A percentile compares a stretch with the other conserved stretches of the same genome.
Evolutionary conservation across 257 asterid genomes (phyloP).

Genomic region (Apocynum venetum): DNA sequence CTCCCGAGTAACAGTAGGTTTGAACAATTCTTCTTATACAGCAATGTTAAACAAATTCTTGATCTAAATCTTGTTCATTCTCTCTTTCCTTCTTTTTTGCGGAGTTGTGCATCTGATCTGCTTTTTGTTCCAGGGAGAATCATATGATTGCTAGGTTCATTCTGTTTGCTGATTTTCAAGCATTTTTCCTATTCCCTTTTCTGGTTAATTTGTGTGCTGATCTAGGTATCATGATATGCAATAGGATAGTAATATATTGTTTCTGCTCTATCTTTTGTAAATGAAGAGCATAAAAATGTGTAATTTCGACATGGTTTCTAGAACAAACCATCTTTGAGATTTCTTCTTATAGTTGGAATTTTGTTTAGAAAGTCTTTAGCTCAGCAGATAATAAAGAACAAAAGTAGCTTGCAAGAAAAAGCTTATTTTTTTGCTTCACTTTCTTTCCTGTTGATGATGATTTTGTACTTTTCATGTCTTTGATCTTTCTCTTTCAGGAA

Average conservation of each 20-base stretch:
- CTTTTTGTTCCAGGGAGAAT: background rate
- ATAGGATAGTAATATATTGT: background rate
- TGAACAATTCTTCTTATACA: background rate
- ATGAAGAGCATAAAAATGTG: background rate
- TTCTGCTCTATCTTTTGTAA: no score
- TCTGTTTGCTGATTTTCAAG: background rate
- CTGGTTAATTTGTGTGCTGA: background rate
- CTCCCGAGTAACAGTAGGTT: background rate
- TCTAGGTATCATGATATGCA: background rate
- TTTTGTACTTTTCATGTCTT: background rate
- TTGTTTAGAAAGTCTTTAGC: background rate
- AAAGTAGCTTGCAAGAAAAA: no score
- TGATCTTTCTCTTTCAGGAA: background rate
- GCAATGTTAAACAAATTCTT: background rate
- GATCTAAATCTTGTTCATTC: background rate
- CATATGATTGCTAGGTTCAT: background rate
- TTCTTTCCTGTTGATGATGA: background rate
- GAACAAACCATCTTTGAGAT: background rate
- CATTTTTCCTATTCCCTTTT: background rate
- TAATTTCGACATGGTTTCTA: background rate
- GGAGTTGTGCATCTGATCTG: background rate
- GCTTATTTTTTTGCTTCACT: background rate
- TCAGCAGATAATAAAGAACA: background rate
- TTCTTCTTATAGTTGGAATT: background rate
- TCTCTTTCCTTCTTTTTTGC: background rate